Evolutionary conservation across 164 flowering plant species (phyloP).

Genomic region (Berberis thunbergii): DNA sequence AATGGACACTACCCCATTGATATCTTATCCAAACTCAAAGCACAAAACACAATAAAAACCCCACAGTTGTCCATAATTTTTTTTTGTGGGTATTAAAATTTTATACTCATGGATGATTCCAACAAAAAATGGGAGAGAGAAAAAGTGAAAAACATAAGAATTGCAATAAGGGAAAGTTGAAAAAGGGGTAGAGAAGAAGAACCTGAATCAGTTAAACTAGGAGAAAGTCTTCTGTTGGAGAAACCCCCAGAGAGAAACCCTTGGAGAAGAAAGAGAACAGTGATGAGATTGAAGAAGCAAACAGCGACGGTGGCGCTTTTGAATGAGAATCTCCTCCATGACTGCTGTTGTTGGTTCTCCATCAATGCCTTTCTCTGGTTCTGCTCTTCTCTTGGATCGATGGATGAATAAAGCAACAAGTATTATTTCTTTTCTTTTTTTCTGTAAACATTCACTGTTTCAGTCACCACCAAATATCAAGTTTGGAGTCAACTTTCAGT

Average conservation of each 20-base stretch:
- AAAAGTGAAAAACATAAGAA: too few relatives aligned
- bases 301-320: slow-evolving; percentile 60
- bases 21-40: too few relatives aligned
- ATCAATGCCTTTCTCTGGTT: background rate
- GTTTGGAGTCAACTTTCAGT: too few relatives aligned
- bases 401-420: background rate
- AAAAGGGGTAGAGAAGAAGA: background rate
- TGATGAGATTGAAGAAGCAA: slow-evolving; percentile 49
- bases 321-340: slow-evolving; percentile 38
- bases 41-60: too few relatives aligned
- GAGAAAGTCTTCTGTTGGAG: slow-evolving; percentile 25
- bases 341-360: slow-evolving; percentile 32
- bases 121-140: too few relatives aligned
- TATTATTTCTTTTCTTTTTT: too few relatives aligned
- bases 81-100: too few relatives aligned
- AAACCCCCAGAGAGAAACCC: slow-evolving; percentile 34
- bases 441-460: too few relatives aligned
- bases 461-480: too few relatives aligned
- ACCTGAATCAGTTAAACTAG: slow-evolving; percentile 27
- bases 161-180: background rate
- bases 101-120: too few relatives aligned
- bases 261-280: slow-evolving; percentile 53
- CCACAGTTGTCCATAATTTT: too few relatives aligned
- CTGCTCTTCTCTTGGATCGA: background rate
- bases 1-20: too few relatives aligned